phyloP scores from a whole-genome alignment of 2,329 filamentous ascomycete genomes.

The Sphaerulina musiva region DNA sequence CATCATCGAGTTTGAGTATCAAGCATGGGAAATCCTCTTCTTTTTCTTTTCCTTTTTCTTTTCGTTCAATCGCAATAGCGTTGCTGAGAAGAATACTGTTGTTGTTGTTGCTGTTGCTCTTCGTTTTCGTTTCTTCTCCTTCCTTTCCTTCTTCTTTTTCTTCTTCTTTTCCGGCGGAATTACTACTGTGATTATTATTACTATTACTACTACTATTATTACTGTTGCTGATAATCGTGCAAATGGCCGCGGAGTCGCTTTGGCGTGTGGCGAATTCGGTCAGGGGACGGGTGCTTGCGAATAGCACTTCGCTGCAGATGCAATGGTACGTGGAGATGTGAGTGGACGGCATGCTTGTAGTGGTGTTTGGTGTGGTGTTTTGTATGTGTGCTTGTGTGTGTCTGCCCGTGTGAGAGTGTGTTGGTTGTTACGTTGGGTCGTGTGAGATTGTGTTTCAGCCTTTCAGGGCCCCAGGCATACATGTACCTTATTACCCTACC shows the following conservation, averaged over 20 bases:
- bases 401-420: no score
- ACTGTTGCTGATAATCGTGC: constrained; percentile 40
- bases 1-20: constrained; percentile 42
- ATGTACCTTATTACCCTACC: no score
- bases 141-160: no score
- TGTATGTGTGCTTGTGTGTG: no score
- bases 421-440: no score
- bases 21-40: constrained; percentile 3
- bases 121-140: no score
- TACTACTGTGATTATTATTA: no score
- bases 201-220: no score
- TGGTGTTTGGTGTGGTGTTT: not conserved
- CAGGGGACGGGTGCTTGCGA: constrained; percentile 52
- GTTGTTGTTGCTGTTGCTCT: no score
- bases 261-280: constrained; percentile 48
- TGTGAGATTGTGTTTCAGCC: no score
- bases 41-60: not conserved
- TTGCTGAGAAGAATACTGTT: constrained; percentile 9
- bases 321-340: constrained; percentile 50
- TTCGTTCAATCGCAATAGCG: constrained; percentile 3
- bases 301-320: constrained; percentile 59
- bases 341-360: not conserved
- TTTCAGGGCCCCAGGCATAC: no score
- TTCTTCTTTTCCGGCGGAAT: no score
- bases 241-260: constrained; percentile 51